Evolutionary conservation across 345 rosid species (phyloP).

Genomic region (Salix viminalis): DNA sequence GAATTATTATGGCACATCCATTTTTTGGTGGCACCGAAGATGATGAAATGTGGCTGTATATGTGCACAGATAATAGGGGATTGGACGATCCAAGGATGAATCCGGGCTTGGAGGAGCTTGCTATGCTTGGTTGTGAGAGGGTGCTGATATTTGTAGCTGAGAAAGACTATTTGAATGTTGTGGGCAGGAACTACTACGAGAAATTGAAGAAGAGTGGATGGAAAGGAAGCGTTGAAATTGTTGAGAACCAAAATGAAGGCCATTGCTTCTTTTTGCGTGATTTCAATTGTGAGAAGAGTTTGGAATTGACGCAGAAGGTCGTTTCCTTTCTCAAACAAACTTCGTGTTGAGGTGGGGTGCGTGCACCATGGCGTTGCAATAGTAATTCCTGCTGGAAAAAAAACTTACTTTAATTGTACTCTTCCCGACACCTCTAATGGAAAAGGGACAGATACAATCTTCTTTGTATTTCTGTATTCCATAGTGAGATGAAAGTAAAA

Average conservation of each 20-base stretch:
- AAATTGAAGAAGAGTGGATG: background rate
- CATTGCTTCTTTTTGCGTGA: slow-evolving; percentile 12
- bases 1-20: slow-evolving; percentile 39
- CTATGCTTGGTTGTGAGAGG: background rate
- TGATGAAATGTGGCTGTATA: slow-evolving; percentile 39
- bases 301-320: background rate
- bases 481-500: no score
- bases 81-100: background rate
- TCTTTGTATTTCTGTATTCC: no score
- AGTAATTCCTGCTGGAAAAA: no score
- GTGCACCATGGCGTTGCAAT: no score
- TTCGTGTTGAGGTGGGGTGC: no score
- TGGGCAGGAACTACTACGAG: background rate
- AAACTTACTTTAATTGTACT: no score
- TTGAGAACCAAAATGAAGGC: slow-evolving; percentile 6
- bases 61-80: slow-evolving; percentile 7
- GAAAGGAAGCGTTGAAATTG: background rate
- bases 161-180: background rate
- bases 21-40: slow-evolving; percentile 43
- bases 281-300: background rate
- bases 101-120: background rate
- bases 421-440: no score
- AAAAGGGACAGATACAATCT: no score
- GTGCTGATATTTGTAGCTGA: background rate
- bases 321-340: background rate